phyloP scores from a whole-genome alignment of 1,139 yeast genomes.

The Insectozyma bohioensis region DNA sequence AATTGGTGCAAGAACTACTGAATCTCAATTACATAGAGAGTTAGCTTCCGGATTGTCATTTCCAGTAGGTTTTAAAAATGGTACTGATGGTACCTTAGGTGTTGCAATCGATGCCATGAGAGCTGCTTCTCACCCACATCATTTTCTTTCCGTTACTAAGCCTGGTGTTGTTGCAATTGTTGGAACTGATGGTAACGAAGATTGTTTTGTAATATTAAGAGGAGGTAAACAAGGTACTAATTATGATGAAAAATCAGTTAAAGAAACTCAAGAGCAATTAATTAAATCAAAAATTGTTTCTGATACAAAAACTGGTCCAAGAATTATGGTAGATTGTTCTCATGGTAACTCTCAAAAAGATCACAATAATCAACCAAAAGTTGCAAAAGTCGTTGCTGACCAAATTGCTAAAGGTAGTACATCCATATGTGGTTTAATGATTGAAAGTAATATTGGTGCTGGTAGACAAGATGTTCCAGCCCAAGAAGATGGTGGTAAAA shows the following conservation, averaged over 20 bases:
- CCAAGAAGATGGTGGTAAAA: constrained; percentile 52
- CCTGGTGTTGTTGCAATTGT: constrained; percentile 96
- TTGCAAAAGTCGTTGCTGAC: constrained; percentile 71
- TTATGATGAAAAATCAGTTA: constrained; percentile 78
- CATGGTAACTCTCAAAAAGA: constrained; percentile 96
- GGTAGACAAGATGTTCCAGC: constrained; percentile 86
- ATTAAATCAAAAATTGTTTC: constrained; percentile 32
- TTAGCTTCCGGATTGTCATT: constrained; percentile 93
- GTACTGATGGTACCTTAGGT: constrained; percentile 92
- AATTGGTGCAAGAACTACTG: constrained; percentile 98
- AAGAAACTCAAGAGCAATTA: constrained; percentile 63
- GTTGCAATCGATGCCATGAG: constrained; percentile 94
- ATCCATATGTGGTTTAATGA: constrained; percentile 88
- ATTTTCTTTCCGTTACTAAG: constrained; percentile 95
- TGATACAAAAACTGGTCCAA: constrained; percentile 34
- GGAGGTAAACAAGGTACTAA: constrained; percentile 96
- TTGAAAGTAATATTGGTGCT: constrained; percentile 88
- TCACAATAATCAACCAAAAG: constrained; percentile 92
- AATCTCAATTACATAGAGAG: constrained; percentile 96
- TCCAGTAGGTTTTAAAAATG: constrained; percentile 98
- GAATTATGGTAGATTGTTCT: constrained; percentile 92
- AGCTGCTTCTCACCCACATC: constrained; percentile 91
- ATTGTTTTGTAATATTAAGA: constrained; percentile 86
- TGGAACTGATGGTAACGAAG: constrained; percentile 89
- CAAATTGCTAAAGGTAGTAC: constrained; percentile 83